These are phyloP conservation scores for Colletotrichum liaoningense DNA, from an alignment of 2,329 filamentous ascomycete genomes.

Conservation along the genomic window DNA sequence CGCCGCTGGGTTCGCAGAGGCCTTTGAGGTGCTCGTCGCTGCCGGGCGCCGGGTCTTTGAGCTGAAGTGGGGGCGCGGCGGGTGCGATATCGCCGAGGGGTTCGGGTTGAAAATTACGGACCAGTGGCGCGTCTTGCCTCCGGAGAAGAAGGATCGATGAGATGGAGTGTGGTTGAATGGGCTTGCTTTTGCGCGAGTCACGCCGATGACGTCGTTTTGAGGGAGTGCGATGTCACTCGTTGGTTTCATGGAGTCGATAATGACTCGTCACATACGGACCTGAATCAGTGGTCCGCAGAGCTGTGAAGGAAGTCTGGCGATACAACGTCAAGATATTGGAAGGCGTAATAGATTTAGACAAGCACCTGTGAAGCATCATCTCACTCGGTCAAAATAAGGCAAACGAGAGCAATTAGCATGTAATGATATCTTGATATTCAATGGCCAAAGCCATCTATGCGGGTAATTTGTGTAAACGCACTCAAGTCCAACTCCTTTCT, in stretches of 20 bases:
- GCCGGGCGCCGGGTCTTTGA: conserved; percentile 54
- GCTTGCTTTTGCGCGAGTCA: background rate
- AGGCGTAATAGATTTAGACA: background rate
- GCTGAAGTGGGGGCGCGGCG: conserved; percentile 59
- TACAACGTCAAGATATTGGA: background rate
- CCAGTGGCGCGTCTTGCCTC: conserved; percentile 58
- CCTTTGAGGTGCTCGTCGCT: conserved; percentile 57
- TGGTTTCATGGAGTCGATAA: background rate
- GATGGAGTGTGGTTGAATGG: background rate
- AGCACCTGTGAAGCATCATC: background rate
- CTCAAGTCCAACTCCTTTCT: background rate
- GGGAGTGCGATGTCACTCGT: background rate
- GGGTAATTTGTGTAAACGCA: background rate
- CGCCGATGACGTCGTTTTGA: background rate
- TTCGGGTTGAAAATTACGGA: conserved; percentile 52
- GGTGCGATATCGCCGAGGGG: conserved; percentile 53
- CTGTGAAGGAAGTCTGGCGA: background rate
- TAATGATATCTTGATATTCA: conserved; percentile 21
- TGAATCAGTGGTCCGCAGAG: background rate
- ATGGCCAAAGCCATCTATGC: conserved; percentile 25
- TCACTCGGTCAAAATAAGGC: background rate
- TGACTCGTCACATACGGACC: background rate
- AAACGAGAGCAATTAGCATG: background rate
- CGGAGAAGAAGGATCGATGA: conserved; percentile 38
- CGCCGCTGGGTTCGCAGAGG: conserved; percentile 55